Evolutionary conservation across 139 green algal genomes (phyloP).

Genomic region (Tetraselmis striata): DNA sequence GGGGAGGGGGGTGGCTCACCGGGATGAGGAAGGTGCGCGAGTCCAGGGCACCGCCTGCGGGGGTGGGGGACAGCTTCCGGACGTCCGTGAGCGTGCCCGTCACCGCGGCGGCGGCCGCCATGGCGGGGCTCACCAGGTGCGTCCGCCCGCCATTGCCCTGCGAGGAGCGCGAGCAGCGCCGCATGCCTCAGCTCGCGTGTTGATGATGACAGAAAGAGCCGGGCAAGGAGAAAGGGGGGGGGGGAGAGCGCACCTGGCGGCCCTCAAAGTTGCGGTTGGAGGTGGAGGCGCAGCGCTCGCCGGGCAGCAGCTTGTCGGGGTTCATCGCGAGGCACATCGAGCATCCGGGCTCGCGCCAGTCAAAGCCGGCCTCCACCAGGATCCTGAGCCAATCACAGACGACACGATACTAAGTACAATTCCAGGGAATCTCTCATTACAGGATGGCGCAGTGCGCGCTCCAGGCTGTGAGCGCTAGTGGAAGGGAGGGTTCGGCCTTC

Average conservation of each 20-base stretch:
- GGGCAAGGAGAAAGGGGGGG: background rate
- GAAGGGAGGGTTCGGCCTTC: no score
- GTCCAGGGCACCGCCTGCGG: constrained; percentile 4
- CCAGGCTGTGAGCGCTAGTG: no score
- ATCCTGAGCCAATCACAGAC: constrained; percentile 12
- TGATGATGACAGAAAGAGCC: background rate
- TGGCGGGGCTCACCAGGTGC: constrained; percentile 35
- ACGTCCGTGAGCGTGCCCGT: constrained; percentile 31
- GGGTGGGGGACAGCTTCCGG: constrained; percentile 9
- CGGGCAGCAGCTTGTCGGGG: constrained; percentile 32
- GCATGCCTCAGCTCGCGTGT: background rate
- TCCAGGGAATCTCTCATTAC: no score
- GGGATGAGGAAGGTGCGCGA: background rate
- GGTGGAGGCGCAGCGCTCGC: constrained; percentile 35
- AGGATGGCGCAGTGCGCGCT: no score
- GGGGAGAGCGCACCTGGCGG: background rate
- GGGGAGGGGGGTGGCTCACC: background rate
- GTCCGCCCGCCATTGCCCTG: constrained; percentile 37
- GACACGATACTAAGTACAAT: no score
- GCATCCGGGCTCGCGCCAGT: constrained; percentile 32
- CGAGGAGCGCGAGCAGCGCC: background rate
- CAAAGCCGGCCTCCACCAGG: constrained; percentile 39
- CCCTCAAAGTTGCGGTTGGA: constrained; percentile 46
- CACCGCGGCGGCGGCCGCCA: constrained; percentile 35
- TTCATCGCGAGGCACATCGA: constrained; percentile 47